Evolutionary conservation across 2,329 filamentous ascomycete species (phyloP).

Genomic region (Cordyceps tenuipes): DNA sequence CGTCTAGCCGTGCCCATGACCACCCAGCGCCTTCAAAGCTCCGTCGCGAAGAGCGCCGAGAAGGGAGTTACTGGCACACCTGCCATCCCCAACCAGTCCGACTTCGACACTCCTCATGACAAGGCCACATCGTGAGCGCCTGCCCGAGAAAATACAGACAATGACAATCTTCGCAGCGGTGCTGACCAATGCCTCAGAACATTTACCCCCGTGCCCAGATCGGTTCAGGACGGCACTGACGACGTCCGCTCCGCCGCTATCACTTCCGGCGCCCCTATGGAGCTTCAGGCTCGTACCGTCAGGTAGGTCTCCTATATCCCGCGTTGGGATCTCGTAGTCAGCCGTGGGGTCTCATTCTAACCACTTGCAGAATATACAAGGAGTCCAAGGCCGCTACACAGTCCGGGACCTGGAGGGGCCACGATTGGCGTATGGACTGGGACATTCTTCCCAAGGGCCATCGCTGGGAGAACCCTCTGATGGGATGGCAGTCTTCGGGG

Average conservation of each 20-base stretch:
- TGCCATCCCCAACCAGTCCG: conserved; percentile 56
- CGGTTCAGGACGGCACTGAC: conserved; percentile 86
- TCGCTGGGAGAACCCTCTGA: conserved; percentile 96
- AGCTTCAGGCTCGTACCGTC: conserved; percentile 88
- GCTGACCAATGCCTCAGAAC: conserved; percentile 43
- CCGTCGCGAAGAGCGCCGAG: conserved; percentile 31
- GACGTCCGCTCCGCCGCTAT: conserved; percentile 72
- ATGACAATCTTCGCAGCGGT: not conserved
- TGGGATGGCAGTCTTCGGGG: conserved; percentile 96
- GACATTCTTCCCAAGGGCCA: conserved; percentile 87
- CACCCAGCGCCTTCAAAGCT: conserved; percentile 48
- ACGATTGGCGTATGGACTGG: conserved; percentile 98
- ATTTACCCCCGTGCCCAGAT: conserved; percentile 85
- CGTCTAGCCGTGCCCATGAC: conserved; percentile 32
- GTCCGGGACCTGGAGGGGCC: conserved; percentile 76
- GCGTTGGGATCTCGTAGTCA: not conserved
- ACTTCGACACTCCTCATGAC: conserved; percentile 74
- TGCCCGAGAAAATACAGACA: not conserved
- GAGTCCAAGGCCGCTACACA: conserved; percentile 93
- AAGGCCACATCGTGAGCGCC: conserved; percentile 74
- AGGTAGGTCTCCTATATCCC: conserved; percentile 50
- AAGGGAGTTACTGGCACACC: conserved; percentile 17
- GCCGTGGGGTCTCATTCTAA: not conserved
- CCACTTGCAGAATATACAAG: conserved; percentile 67
- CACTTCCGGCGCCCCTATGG: conserved; percentile 84